Conservation (phyloP, 495 filamentous ascomycete genomes). For the Articulospora tetracladia region DNA sequence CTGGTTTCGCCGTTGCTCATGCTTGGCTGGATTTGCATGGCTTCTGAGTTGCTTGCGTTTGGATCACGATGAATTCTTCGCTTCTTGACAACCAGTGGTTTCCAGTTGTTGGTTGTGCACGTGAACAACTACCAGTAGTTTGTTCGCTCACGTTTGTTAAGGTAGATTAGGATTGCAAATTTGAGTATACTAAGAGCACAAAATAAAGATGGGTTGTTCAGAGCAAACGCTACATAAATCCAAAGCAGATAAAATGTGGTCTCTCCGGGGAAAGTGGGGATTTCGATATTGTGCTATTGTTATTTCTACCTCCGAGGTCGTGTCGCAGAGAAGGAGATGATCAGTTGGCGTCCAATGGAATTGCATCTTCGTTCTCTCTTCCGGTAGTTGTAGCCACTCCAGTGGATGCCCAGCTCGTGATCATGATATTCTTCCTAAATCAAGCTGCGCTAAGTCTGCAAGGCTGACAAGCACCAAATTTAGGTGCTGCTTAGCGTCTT, state of each 20-base stretch:
- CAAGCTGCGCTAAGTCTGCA: neutral
- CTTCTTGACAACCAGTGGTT: neutral
- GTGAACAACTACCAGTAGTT: too few relatives aligned
- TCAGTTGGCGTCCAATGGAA: neutral
- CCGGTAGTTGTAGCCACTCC: neutral
- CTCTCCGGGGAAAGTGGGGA: too few relatives aligned
- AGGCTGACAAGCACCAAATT: neutral
- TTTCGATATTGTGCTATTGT: neutral
- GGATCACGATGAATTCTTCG: neutral
- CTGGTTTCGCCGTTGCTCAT: slow-evolving; percentile 34
- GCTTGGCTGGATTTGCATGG: slow-evolving; percentile 19
- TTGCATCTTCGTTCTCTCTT: neutral
- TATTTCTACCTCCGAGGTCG: neutral
- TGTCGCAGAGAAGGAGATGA: neutral
- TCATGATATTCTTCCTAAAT: too few relatives aligned
- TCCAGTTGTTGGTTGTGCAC: neutral
- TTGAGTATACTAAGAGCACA: too few relatives aligned
- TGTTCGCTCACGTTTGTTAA: too few relatives aligned
- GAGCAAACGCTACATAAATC: too few relatives aligned
- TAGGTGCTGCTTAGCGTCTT: neutral
- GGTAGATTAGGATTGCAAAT: too few relatives aligned
- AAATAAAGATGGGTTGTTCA: too few relatives aligned
- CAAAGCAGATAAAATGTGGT: too few relatives aligned
- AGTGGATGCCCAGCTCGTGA: neutral
- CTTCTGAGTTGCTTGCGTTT: slow-evolving; percentile 2